Evolutionary conservation across 148 eudicot species (phyloP), one percentile per base, ranked within the genome.

Genomic region (Silene uniflora): DNA sequence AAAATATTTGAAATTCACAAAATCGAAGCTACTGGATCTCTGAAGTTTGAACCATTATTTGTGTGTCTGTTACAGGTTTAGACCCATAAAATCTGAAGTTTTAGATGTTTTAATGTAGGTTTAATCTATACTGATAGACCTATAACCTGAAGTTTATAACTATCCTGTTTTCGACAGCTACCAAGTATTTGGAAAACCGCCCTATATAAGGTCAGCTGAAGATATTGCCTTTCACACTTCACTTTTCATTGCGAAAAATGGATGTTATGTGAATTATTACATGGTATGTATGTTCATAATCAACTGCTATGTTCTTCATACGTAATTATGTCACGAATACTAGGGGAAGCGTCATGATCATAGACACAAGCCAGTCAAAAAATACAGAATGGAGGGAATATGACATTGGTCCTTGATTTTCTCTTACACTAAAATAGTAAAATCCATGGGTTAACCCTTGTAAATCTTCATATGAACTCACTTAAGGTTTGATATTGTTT

Each of bases 191-290:
- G 90, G 90, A 75, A 86, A 82, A 59, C 61, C 77, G 39, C 88
- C 90, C 24, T 85, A 79, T 68, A 54, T 87, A 68, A 77, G 90
- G 63, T 81, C 86, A 52, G 85, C 90, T 27, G 75, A 87, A 73
- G 86, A 87, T 24, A 85, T 87, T 72, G 90, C 88, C 56, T 87
- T 87, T 83, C 86, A 87, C 46, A 84, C 81, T 7, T 76, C 90
- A 32, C 86, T 87, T 29, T 87, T 87, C 75, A 67, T 87, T 55
- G 90, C 86, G 3, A 87, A 86, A 66, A 82, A 72, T 67, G 90
- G 88, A 74, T 80, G 90, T 67, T 87, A 71, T 22, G 87, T 87
- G 59, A 87, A 87, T 61, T 87, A 87, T 79, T 87, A 87, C 80
- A 87, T 87, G 88, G 90, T 87, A 87, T 66, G 25, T 47, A 16